Base-by-base conservation (phyloP, 495 filamentous ascomycete genomes). In the Monascus purpureus region DNA sequence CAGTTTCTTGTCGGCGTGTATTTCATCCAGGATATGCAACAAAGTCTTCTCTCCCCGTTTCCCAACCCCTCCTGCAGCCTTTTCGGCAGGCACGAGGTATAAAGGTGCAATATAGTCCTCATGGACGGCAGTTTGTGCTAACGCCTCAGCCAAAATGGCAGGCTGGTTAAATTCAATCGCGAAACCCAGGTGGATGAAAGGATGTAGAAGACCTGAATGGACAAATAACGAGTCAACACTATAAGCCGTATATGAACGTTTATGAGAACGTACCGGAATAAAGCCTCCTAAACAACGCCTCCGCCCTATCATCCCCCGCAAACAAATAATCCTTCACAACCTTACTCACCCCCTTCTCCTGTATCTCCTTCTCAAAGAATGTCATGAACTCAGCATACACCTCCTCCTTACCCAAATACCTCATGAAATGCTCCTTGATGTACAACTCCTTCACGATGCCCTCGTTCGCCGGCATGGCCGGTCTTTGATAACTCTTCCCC, bases 161-260 rank as follows among this genome's bases (percentile, higher is more conserved):
- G 80, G 82, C 45, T 88, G 80, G 1, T 67, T 41, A 56, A 82
- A 92, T 41, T 93, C 82, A 12, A 93, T 41, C 1, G 77, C 84
- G 45, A 82, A 90, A 24, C 83, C 82, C 8, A 93, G 65, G 41
- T 93, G 83, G 41, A 93, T 93, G 5, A 88, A 38, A 6, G 82
- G 81, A 45, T 94, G 85, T 2, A 90, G 42, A 38, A 87, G 70
- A 1, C 79, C 82, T 64, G 36, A 22, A 22, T 9, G 9, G 20
- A 22, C 20, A 22, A 22, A 5, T 9, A 22, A 22, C 9, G 5
- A 22, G 9, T 9, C 20, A 22, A 22, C 4, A 22, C n/a, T n/a
- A 22, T 4, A 22, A 22, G 20, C 4, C 5, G 20, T 5, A 22
- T 5, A 45, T 20, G 49, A 24, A 8, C 11, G 12, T 19, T 8